Percentiles rank a stretch among this genome's conserved stretches.
Evolutionary conservation across 768 basidiomycete genomes (phyloP).

Genomic region (Pleurotus platypus): DNA sequence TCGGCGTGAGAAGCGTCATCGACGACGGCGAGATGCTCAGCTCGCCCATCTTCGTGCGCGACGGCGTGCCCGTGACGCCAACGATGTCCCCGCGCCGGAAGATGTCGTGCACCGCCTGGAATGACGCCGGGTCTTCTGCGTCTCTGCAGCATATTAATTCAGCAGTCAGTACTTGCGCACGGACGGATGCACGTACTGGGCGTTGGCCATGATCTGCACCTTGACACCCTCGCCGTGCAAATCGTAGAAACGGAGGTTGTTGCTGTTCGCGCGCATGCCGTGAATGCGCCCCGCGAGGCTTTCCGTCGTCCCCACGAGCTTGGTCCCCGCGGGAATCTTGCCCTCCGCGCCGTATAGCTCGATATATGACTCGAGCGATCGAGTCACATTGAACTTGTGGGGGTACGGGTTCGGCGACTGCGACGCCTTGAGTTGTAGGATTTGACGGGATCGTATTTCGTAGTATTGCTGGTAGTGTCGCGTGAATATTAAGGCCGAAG

Average conservation of each 20-base stretch:
- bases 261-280: conserved; percentile 77
- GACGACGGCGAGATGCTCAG: conserved; percentile 81
- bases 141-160: conserved; percentile 39
- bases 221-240: conserved; percentile 88
- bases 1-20: conserved; percentile 89
- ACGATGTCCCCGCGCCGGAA: conserved; percentile 97
- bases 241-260: conserved; percentile 93
- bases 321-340: conserved; percentile 62
- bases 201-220: conserved; percentile 92
- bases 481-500: neutral
- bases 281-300: conserved; percentile 88
- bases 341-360: conserved; percentile 69
- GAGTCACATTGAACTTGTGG: conserved; percentile 94
- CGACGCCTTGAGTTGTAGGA: conserved; percentile 79
- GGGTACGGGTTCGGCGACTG: conserved; percentile 94
- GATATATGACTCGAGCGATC: conserved; percentile 73
- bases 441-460: conserved; percentile 86
- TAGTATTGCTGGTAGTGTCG: conserved; percentile 85
- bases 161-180: neutral
- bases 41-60: conserved; percentile 94
- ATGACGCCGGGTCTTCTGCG: conserved; percentile 57
- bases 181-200: conserved; percentile 50
- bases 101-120: conserved; percentile 70
- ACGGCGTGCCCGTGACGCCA: conserved; percentile 85
- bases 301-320: conserved; percentile 55